Evolutionary conservation across 345 rosid species (phyloP), one percentile per base, ranked within the genome.

Genomic region (Eucalyptus curtisii): DNA sequence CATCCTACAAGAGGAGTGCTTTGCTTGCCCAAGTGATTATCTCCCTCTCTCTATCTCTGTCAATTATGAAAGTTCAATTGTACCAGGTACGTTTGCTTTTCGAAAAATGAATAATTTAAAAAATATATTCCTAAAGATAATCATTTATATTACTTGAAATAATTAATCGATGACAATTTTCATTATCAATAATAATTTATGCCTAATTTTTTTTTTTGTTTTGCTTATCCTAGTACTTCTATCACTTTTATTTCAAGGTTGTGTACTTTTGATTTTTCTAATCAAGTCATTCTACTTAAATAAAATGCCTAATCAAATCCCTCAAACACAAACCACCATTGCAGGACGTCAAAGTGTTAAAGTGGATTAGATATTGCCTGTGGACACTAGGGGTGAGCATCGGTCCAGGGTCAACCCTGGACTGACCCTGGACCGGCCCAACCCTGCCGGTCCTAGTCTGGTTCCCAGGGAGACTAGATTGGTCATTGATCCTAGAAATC

Each of bases 81-180:
- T 61, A 27, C 3, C 0, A 3, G 1, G 1, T 17, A 4, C 0
- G 2, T 68, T 16, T 8, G 7, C 10, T 68, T 68, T 20, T 5
- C 0, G 2, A 5, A 17, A 68, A 68, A 68, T 68, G 1, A 33
- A 68, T 31, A 17, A 68, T 17, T 68, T 3, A 0, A 33, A 68
- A 16, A 33, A 5, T 4, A 68, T 68, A 16, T 33, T 68, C 0
- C 0, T 31, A 68, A 68, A 68, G 16, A 33, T 31, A 7, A 17
- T 31, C 0, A 8, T 5, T 31, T 66, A 5, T 8, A 66, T 31
- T 7, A 33, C 1, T 33, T 31, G 0, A 68, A 68, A 68, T 33
- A 68, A 68, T 68, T 68, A 17, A 4, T 33, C 0, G 6, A 33
- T 5, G 2, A 17, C 2, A 16, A 33, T 33, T 33, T 33, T 71